Percentiles rank a stretch among this genome's conserved stretches.
Evolutionary conservation across 805 yeast genomes (phyloP).

Genomic region (Candida insectorum): DNA sequence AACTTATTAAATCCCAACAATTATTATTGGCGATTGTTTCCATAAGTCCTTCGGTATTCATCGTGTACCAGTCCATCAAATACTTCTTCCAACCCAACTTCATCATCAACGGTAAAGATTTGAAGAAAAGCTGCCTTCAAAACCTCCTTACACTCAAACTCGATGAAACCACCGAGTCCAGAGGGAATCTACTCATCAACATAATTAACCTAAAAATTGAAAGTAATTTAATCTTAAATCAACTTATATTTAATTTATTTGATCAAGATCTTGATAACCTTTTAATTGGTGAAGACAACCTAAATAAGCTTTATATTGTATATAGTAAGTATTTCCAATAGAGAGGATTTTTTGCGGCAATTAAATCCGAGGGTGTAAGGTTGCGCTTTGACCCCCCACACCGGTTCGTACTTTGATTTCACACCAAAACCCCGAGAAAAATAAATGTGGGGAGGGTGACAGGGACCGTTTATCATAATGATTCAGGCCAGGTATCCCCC

Average conservation of each 20-base stretch:
- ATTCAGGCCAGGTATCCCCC: no score
- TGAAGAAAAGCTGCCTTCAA: slow-evolving; percentile 45
- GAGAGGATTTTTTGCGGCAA: no score
- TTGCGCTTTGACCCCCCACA: no score
- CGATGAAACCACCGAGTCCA: slow-evolving; percentile 10
- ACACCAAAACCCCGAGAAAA: no score
- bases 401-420: no score
- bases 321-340: slow-evolving; percentile 11
- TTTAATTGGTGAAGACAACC: slow-evolving; percentile 10
- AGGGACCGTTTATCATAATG: no score
- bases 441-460: no score
- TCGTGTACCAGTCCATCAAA: slow-evolving; percentile 45
- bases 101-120: slow-evolving; percentile 27
- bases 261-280: slow-evolving; percentile 10
- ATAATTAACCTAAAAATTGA: slow-evolving; percentile 15
- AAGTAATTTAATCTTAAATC: slow-evolving; percentile 8
- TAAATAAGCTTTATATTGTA: slow-evolving; percentile 9
- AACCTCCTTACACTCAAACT: slow-evolving; percentile 50
- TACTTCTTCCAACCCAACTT: slow-evolving; percentile 34
- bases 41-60: slow-evolving; percentile 71
- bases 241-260: slow-evolving; percentile 9
- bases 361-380: no score
- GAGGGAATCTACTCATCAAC: slow-evolving; percentile 13
- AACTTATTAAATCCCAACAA: slow-evolving; percentile 84
- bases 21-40: slow-evolving; percentile 92